Evolutionary conservation across 169 alveolate genomes (phyloP).

Genomic region (Cryptosporidium tyzzeri): DNA sequence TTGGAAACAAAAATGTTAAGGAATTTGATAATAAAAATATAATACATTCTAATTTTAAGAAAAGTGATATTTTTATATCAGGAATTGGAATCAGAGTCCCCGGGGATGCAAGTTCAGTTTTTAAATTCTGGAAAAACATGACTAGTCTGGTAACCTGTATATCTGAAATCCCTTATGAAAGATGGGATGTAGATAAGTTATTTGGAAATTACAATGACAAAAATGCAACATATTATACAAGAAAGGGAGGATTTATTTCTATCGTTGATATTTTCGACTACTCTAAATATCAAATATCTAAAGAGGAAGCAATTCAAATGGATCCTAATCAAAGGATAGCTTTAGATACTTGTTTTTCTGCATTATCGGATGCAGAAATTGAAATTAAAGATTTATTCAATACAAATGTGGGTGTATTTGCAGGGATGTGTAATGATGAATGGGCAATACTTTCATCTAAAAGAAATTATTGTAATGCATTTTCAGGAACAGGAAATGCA

Average conservation of each 20-base stretch:
- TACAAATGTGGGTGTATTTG: conserved; percentile 58
- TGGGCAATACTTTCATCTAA: conserved; percentile 45
- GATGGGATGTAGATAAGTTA: conserved; percentile 74
- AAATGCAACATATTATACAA: conserved; percentile 43
- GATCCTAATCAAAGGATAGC: conserved; percentile 74
- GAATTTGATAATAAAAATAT: background rate
- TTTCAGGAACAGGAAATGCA: conserved; percentile 72
- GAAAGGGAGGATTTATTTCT: conserved; percentile 69
- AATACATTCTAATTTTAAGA: background rate
- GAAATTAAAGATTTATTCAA: conserved; percentile 10
- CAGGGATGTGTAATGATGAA: conserved; percentile 72
- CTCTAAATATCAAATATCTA: conserved; percentile 60
- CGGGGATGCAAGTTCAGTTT: conserved; percentile 61
- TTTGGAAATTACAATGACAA: conserved; percentile 35
- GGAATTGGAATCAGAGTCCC: conserved; percentile 81
- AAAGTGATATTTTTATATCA: conserved; percentile 64
- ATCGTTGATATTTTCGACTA: conserved; percentile 49
- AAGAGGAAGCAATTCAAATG: conserved; percentile 61
- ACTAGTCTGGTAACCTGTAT: conserved; percentile 68
- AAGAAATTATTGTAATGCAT: conserved; percentile 56
- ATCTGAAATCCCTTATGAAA: conserved; percentile 78
- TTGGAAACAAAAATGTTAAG: conserved; percentile 12
- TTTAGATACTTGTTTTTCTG: conserved; percentile 53
- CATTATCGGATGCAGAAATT: conserved; percentile 62
- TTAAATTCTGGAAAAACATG: conserved; percentile 76